Evolutionary conservation across 2,329 filamentous ascomycete species (phyloP).

Genomic region (Talaromyces islandicus): DNA sequence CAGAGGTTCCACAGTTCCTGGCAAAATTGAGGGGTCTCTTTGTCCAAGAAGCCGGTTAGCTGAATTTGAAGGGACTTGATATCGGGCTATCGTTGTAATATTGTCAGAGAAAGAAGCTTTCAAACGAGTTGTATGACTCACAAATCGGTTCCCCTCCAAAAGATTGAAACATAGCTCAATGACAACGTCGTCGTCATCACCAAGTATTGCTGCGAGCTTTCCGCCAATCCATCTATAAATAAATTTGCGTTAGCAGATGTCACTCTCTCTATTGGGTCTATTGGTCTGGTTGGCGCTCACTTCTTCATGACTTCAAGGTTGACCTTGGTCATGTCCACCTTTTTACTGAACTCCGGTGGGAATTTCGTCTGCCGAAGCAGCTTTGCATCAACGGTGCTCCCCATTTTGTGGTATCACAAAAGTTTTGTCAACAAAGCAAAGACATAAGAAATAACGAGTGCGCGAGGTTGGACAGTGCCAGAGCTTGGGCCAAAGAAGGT

Average conservation of each 20-base stretch:
- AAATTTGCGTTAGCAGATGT: conserved; percentile 11
- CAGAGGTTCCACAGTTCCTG: conserved; percentile 91
- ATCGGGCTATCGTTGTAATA: conserved; percentile 63
- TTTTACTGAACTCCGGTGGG: conserved; percentile 84
- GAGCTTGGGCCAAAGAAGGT: not conserved
- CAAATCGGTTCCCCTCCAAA: conserved; percentile 68
- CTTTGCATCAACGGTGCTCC: conserved; percentile 80
- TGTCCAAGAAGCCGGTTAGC: conserved; percentile 89
- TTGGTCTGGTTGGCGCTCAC: conserved; percentile 52
- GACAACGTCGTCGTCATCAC: conserved; percentile 92
- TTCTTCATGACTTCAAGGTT: conserved; percentile 98
- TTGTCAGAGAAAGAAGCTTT: conserved; percentile 14
- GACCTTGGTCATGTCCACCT: conserved; percentile 96
- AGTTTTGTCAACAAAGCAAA: not conserved
- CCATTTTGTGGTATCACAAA: conserved; percentile 50
- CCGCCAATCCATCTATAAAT: conserved; percentile 78
- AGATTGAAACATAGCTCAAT: conserved; percentile 73
- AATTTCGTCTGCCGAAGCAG: conserved; percentile 89
- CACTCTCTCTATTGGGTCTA: not conserved
- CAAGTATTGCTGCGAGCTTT: conserved; percentile 78
- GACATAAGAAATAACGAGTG: not conserved
- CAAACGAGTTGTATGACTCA: conserved; percentile 43
- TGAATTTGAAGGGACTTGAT: conserved; percentile 94
- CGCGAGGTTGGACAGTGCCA: not conserved
- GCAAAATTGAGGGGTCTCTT: conserved; percentile 82